Evolutionary conservation across 257 asterid genomes (phyloP).

Genomic region (Solanum chmielewskii): DNA sequence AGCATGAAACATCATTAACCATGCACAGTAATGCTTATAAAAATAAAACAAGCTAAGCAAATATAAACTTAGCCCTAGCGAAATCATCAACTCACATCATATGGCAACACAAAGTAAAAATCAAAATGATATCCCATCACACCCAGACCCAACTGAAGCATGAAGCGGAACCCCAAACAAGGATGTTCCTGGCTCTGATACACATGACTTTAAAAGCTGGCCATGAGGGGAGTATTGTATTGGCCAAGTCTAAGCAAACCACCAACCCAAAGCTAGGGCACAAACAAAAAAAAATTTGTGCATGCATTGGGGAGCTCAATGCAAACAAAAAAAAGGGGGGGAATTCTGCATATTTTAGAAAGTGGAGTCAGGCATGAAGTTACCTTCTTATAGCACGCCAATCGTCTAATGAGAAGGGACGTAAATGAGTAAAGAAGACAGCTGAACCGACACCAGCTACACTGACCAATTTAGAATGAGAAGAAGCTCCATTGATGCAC

Average conservation of each 20-base stretch:
- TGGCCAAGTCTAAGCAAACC: background rate
- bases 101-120: too few relatives aligned
- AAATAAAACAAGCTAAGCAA: too few relatives aligned
- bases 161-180: too few relatives aligned
- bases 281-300: background rate
- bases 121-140: too few relatives aligned
- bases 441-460: constrained; percentile 94
- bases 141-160: too few relatives aligned
- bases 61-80: too few relatives aligned
- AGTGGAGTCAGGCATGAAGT: background rate
- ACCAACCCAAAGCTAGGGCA: background rate
- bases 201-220: too few relatives aligned
- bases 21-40: too few relatives aligned
- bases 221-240: too few relatives aligned
- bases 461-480: constrained; percentile 41
- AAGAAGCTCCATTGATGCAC: constrained; percentile 8
- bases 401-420: constrained; percentile 62
- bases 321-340: background rate
- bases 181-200: too few relatives aligned
- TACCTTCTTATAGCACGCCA: constrained; percentile 87
- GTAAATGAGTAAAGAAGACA: constrained; percentile 61
- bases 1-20: too few relatives aligned
- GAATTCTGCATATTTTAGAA: background rate
- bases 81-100: too few relatives aligned
- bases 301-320: background rate